A percentile compares a stretch with the other conserved stretches of the same genome.
These are phyloP conservation scores for Polygonum maritimum DNA, from an alignment of 148 eudicot species.

Conservation along the genomic window DNA sequence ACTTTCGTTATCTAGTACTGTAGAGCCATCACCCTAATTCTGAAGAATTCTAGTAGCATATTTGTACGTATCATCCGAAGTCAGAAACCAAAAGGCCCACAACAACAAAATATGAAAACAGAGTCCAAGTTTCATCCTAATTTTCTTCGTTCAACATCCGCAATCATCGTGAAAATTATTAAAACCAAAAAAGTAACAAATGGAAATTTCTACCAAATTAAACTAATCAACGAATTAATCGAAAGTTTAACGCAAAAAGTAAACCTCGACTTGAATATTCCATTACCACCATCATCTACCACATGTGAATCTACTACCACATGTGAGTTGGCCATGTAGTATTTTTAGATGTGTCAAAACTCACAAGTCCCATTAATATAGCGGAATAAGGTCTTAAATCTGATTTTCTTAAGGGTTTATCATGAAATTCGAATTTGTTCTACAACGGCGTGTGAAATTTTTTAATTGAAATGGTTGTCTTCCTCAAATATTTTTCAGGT, in stretches of 20 bases:
- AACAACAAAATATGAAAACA: not conserved
- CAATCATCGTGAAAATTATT: not conserved
- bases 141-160: constrained; percentile 1
- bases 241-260: not conserved
- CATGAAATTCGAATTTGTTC: no score
- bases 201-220: no score
- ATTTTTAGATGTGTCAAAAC: no score
- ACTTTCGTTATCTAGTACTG: no score
- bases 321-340: not conserved
- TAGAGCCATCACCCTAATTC: not conserved
- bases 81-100: not conserved
- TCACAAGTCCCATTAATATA: no score
- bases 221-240: not conserved
- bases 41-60: not conserved
- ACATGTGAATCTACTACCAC: not conserved
- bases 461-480: no score
- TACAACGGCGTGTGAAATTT: no score
- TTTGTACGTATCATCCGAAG: not conserved
- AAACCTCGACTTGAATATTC: not conserved
- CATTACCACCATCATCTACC: not conserved
- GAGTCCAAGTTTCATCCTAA: not conserved
- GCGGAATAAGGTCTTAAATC: no score
- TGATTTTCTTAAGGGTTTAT: no score
- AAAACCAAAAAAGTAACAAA: not conserved
- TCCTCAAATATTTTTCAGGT: no score